Base-by-base conservation (phyloP, 2,329 filamentous ascomycete species). In the Aureobasidium subglaciale region DNA sequence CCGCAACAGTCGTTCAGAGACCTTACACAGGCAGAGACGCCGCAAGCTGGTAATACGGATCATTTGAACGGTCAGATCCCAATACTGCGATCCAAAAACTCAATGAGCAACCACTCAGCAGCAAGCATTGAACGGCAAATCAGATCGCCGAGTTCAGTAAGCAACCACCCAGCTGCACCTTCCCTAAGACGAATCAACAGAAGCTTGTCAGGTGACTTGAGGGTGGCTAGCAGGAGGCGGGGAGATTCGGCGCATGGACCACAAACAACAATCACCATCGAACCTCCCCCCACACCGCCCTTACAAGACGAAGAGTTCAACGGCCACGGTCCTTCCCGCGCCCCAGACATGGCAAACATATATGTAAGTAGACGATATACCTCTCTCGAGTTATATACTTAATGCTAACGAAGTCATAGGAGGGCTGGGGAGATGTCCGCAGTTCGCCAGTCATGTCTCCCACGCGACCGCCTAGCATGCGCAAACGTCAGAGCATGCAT, bases 401-500 rank as follows among this genome's bases (percentile, higher is more conserved):
- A 56, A 27, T 55, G 46, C 62, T 62, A 38, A 60, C 54, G 58
- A 54, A 16, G 63, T 64, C 65, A 55, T 76, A 96, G 91, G 90
- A 96, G 82, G 92, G 90, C 75, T 91, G 84, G 77, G 92, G 92
- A 74, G 90, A 95, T 75, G 89, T 88, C 73, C 88, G 87, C 68
- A 85, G 85, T 69, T 95, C 90, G 69, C 90, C 92, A 67, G 60
- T 42, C 40, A 85, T 87, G 66, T 97, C 93, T 66, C 93, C 93
- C 55, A 95, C 90, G 63, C 85, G 92, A 72, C 91, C 93, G 65
- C 90, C 91, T 68, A 96, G 90, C 77, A 88, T 99, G 82, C 91
- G 92, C 65, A 91, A 92, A 69, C 88, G 92, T 68, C 93, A 96
- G 73, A 97, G 92, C 79, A 92, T 97, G 85, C 92, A 97, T 74